phyloP scores from a whole-genome alignment of 2,329 filamentous ascomycete genomes.

The Alternaria sp. region DNA sequence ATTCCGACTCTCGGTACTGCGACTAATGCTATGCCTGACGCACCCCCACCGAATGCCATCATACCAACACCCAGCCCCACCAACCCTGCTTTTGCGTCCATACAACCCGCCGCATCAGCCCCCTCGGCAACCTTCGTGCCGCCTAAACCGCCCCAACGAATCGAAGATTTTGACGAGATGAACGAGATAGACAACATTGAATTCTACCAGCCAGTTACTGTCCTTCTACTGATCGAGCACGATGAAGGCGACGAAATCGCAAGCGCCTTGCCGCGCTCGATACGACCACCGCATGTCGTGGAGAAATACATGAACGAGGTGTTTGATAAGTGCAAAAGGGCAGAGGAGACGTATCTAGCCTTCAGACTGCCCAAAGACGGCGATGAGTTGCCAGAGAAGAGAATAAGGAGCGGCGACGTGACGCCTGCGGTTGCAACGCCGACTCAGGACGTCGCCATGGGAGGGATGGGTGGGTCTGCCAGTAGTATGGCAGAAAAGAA shows the following conservation, averaged over 20 bases:
- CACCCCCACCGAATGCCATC: conserved; percentile 8
- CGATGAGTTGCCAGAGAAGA: conserved; percentile 30
- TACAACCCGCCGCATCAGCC: conserved; percentile 16
- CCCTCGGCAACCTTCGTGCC: conserved; percentile 27
- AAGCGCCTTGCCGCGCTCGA: conserved; percentile 59
- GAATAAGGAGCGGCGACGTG: conserved; percentile 24
- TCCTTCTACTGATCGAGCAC: conserved; percentile 61
- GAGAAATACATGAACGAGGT: conserved; percentile 49
- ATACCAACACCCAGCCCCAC: conserved; percentile 1
- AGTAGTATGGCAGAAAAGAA: conserved; percentile 24
- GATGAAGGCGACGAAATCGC: conserved; percentile 57
- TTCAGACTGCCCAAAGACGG: conserved; percentile 59
- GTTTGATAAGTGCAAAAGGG: conserved; percentile 63
- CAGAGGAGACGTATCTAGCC: conserved; percentile 62
- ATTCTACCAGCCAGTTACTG: conserved; percentile 74
- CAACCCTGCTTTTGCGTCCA: conserved; percentile 19
- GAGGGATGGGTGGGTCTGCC: conserved; percentile 6
- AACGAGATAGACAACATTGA: conserved; percentile 51
- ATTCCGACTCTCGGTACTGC: neutral
- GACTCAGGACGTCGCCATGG: conserved; percentile 23
- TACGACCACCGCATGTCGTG: conserved; percentile 53
- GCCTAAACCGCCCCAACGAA: conserved; percentile 39
- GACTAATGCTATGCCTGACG: conserved; percentile 9
- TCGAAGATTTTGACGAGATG: conserved; percentile 52
- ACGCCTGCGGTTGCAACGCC: conserved; percentile 28